Percentiles rank a stretch among this genome's conserved stretches.
phyloP scores from a whole-genome alignment of 352 stramenopile species.

The Phytophthora brassicae region DNA sequence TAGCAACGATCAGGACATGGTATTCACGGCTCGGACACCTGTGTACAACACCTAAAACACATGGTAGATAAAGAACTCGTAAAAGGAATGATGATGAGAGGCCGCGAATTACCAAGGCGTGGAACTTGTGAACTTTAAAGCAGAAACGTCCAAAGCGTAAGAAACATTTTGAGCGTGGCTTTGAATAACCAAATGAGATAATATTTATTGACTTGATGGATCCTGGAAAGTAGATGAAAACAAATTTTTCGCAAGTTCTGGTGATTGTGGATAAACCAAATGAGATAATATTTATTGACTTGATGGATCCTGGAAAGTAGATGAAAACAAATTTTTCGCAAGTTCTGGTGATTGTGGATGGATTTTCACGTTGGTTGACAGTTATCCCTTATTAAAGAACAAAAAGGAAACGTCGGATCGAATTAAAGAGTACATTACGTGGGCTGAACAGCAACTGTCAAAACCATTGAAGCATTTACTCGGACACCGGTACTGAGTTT shows the following conservation, averaged over 20 bases:
- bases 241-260: neutral
- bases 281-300: neutral
- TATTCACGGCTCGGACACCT: constrained; percentile 3
- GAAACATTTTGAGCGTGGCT: neutral
- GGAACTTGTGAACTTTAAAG: neutral
- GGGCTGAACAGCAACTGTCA: neutral
- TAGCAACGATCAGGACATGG: neutral
- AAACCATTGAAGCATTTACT: neutral
- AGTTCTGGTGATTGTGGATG: neutral
- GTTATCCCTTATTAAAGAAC: neutral
- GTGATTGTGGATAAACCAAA: neutral
- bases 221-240: neutral
- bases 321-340: neutral
- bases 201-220: neutral
- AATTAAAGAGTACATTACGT: neutral
- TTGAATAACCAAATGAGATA: neutral
- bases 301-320: neutral
- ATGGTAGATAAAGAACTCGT: constrained; percentile 8
- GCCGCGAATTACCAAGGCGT: constrained; percentile 2
- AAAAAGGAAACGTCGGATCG: neutral
- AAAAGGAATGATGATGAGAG: neutral
- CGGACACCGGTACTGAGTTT: neutral
- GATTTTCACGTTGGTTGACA: neutral
- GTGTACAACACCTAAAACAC: neutral
- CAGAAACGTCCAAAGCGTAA: neutral